phyloP scores from a whole-genome alignment of 2,329 filamentous ascomycete genomes.

The Chalaropsis thielavioides region DNA sequence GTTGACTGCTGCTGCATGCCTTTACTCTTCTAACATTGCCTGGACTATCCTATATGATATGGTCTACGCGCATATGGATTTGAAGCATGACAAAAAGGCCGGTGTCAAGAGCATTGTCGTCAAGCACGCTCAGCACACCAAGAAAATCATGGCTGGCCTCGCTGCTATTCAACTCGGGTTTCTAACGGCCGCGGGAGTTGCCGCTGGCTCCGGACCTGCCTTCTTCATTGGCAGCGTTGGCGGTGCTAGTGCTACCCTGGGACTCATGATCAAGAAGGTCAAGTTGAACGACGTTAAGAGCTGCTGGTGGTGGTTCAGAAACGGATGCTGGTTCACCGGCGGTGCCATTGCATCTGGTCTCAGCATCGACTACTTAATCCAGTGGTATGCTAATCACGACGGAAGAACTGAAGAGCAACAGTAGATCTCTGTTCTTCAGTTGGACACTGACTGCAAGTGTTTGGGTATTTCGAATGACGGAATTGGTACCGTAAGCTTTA shows the following conservation, averaged over 20 bases:
- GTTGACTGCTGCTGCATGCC: constrained; percentile 47
- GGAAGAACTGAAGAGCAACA: not conserved
- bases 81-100: constrained; percentile 69
- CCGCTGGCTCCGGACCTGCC: constrained; percentile 51
- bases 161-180: constrained; percentile 55
- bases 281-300: constrained; percentile 50
- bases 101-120: constrained; percentile 82
- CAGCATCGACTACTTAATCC: constrained; percentile 43
- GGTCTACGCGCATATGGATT: constrained; percentile 88
- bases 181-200: constrained; percentile 53
- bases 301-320: constrained; percentile 67
- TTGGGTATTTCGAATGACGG: not conserved
- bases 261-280: constrained; percentile 52
- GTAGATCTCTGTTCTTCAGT: constrained; percentile 1
- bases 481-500: constrained; percentile 7
- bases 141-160: constrained; percentile 56
- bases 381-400: constrained; percentile 23
- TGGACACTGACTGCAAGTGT: not conserved
- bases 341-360: constrained; percentile 46
- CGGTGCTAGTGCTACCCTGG: constrained; percentile 45
- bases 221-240: constrained; percentile 56
- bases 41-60: constrained; percentile 88
- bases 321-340: constrained; percentile 55
- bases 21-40: constrained; percentile 66
- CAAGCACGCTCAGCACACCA: constrained; percentile 63